Base-by-base conservation (phyloP, 495 filamentous ascomycete species). In the Bacidia rubella region DNA sequence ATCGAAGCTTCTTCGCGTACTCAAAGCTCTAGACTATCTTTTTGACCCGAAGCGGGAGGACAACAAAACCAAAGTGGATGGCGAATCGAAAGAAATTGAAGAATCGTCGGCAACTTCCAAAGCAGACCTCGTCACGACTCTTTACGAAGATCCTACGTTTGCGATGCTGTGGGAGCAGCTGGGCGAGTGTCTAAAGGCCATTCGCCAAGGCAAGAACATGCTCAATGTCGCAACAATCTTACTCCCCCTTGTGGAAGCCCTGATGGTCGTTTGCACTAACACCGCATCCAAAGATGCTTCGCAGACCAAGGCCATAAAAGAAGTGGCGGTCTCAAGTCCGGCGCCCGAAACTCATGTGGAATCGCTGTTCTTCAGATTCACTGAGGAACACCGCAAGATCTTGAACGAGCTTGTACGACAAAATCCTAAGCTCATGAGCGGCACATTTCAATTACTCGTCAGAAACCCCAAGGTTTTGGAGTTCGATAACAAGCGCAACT, bases 261-360 rank as follows among this genome's bases (percentile, higher is more conserved):
- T 99, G 57, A 97, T 99, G 93, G 93, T 99, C 48, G 90, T 97
- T 32, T 97, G 93, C 77, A 97, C 96, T 72, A 95, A 97, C 66
- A 86, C 81, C 15, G 86, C 87, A 1, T 68, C 90, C 38, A 87
- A 93, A 60, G 80, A 82, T 47, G 75, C 82, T 51, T 66, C 77
- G 1, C 56, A 76, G 15, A 68, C 74, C 52, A 80, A 81, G 22
- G 62, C 68, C 39, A 72, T 68, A 58, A 85, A 84, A 62, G 83
- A 90, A 47, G 71, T 89, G 60, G 76, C 82, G 21, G 68, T 87
- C 20, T 78, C 82, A 29, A 93, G 82, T 58, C 80, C 86, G n/a
- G 77, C 85, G 21, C 80, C 83, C 7, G 90, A 90, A 62, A 75
- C 83, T 43, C 80, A 77, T 49, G 87, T 95, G 72, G 87, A 94